Evolutionary conservation across 2,329 filamentous ascomycete genomes (phyloP).

Genomic region (Colletotrichum higginsianum): DNA sequence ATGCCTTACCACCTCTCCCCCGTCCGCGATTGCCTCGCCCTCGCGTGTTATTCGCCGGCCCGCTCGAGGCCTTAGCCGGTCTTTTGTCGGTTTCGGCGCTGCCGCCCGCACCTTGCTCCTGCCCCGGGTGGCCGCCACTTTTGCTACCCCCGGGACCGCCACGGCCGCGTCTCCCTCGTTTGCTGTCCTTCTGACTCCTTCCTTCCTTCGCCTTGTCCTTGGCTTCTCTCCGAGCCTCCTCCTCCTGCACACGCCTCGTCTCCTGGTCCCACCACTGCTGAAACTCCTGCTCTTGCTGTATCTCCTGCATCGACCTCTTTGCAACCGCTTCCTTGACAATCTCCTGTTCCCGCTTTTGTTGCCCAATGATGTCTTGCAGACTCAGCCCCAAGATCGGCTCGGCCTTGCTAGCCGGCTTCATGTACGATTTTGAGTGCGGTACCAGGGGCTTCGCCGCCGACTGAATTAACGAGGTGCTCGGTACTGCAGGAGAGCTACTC

Average conservation of each 20-base stretch:
- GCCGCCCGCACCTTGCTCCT: constrained; percentile 15
- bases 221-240: constrained; percentile 62
- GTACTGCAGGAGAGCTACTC: constrained; percentile 51
- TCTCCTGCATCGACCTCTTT: constrained; percentile 92
- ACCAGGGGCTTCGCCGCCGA: constrained; percentile 60
- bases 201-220: constrained; percentile 61
- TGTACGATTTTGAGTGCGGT: constrained; percentile 75
- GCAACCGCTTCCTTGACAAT: constrained; percentile 86
- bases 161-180: constrained; percentile 44
- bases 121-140: constrained; percentile 2
- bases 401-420: constrained; percentile 69
- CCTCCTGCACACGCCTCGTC: constrained; percentile 78
- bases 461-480: constrained; percentile 48
- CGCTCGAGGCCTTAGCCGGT: constrained; percentile 18
- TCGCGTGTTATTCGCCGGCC: constrained; percentile 17
- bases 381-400: constrained; percentile 79
- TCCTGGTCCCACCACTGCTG: constrained; percentile 97
- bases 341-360: constrained; percentile 89
- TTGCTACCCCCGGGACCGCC: constrained; percentile 46
- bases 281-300: constrained; percentile 97
- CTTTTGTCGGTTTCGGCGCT: constrained; percentile 8
- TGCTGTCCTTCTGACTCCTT: constrained; percentile 46
- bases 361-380: constrained; percentile 89
- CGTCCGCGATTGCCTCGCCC: constrained; percentile 35
- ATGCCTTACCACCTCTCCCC: constrained; percentile 36